These are phyloP conservation scores for Aethionema arabicum DNA, from an alignment of 345 rosid genomes.

Conservation along the genomic window DNA sequence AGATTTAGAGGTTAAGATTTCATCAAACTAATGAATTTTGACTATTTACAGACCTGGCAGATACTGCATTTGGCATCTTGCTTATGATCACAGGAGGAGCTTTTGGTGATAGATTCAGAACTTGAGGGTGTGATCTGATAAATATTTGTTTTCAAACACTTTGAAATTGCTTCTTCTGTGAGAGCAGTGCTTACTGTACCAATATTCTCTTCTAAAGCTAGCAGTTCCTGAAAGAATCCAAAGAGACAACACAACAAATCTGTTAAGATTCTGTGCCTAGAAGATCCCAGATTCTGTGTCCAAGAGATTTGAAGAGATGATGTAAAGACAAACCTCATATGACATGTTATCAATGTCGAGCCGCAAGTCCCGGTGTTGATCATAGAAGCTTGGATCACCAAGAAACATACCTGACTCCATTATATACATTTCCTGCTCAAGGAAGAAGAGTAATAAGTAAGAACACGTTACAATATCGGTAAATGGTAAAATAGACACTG, in stretches of 20 bases:
- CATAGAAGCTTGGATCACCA: slow-evolving; percentile 65
- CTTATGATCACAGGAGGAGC: slow-evolving; percentile 29
- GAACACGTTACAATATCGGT: background rate
- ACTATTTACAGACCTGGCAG: slow-evolving; percentile 66
- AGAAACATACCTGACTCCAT: slow-evolving; percentile 78
- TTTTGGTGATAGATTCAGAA: slow-evolving; percentile 29
- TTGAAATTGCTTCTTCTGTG: slow-evolving; percentile 74
- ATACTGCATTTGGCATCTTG: slow-evolving; percentile 80
- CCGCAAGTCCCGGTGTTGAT: slow-evolving; percentile 95
- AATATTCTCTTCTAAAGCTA: slow-evolving; percentile 96
- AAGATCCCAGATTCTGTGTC: background rate
- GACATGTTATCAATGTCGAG: slow-evolving; percentile 96
- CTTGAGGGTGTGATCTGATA: slow-evolving; percentile 43
- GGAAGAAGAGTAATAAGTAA: slow-evolving; percentile 20
- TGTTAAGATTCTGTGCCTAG: slow-evolving; percentile 8
- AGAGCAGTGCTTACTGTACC: slow-evolving; percentile 94
- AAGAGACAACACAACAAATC: slow-evolving; percentile 12
- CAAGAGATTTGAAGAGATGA: background rate
- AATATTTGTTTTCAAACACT: slow-evolving; percentile 59
- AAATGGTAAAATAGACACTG: no score
- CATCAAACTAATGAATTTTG: background rate
- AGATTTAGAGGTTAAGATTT: slow-evolving; percentile 6
- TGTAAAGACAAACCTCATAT: slow-evolving; percentile 67
- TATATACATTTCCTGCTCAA: slow-evolving; percentile 78
- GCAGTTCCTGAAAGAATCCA: slow-evolving; percentile 57